These are phyloP conservation scores for Fusarium caatingaense DNA, from an alignment of 2,329 filamentous ascomycete genomes.

Conservation along the genomic window DNA sequence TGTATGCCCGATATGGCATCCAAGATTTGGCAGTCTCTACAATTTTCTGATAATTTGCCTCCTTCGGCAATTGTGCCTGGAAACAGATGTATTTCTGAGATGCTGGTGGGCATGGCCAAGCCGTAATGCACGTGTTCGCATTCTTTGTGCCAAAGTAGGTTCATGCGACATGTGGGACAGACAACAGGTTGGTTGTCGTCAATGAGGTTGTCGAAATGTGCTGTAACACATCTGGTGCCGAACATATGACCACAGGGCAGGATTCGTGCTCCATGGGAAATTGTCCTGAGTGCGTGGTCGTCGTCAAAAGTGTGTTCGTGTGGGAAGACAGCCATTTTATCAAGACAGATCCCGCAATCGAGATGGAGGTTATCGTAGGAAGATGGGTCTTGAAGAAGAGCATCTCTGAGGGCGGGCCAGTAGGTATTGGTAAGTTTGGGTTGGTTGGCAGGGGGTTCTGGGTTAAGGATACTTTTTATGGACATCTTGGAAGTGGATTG, in stretches of 20 bases:
- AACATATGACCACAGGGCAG: constrained; percentile 40
- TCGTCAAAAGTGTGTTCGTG: background rate
- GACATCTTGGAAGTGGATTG: background rate
- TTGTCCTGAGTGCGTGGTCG: background rate
- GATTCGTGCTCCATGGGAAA: constrained; percentile 22
- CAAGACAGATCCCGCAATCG: constrained; percentile 23
- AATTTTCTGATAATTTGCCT: background rate
- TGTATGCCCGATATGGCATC: constrained; percentile 6
- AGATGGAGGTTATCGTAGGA: constrained; percentile 6
- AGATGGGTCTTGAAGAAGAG: constrained; percentile 3
- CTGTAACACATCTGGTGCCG: constrained; percentile 14
- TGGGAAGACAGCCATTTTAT: constrained; percentile 24
- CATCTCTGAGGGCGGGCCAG: constrained; percentile 25
- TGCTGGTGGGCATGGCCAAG: constrained; percentile 11
- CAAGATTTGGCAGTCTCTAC: constrained; percentile 9
- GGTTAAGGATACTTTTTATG: constrained; percentile 6
- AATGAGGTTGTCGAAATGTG: background rate
- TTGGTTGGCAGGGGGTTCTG: background rate
- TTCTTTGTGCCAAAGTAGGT: background rate
- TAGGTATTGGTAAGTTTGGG: background rate
- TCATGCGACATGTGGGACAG: constrained; percentile 17
- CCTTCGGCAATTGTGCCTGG: constrained; percentile 6
- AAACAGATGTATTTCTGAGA: background rate
- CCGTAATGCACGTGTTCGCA: constrained; percentile 10
- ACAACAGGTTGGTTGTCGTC: background rate